Evolutionary conservation across 768 basidiomycete genomes (phyloP).

Genomic region (Podaxis sp.): DNA sequence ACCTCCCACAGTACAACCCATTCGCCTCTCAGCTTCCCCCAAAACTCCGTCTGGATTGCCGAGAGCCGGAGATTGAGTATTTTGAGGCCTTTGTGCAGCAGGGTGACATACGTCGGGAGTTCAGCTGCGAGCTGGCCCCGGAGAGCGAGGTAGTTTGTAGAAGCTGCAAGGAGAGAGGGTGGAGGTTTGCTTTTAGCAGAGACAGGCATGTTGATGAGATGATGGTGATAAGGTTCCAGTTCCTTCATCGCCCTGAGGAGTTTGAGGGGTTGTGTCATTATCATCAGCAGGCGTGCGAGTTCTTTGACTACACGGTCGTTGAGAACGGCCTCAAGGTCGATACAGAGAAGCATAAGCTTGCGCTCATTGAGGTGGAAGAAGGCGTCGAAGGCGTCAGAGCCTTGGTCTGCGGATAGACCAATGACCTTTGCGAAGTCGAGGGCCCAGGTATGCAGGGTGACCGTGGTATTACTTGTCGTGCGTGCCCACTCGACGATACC

Average conservation of each 20-base stretch:
- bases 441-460: constrained; percentile 60
- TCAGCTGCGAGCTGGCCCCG: constrained; percentile 71
- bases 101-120: constrained; percentile 60
- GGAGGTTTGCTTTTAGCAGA: constrained; percentile 66
- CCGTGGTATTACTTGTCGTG: constrained; percentile 47
- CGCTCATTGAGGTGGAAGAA: constrained; percentile 62
- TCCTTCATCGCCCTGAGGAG: constrained; percentile 71
- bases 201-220: constrained; percentile 65
- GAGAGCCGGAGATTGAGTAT: constrained; percentile 52
- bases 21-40: constrained; percentile 55
- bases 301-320: constrained; percentile 55
- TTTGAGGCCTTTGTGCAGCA: constrained; percentile 66
- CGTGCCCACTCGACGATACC: constrained; percentile 64
- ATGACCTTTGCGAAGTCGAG: constrained; percentile 66
- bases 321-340: constrained; percentile 53
- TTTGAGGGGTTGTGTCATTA: constrained; percentile 60
- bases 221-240: constrained; percentile 70
- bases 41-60: constrained; percentile 59
- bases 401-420: constrained; percentile 48
- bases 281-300: constrained; percentile 55
- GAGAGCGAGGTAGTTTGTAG: constrained; percentile 74
- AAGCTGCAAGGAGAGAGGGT: constrained; percentile 66
- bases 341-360: constrained; percentile 51
- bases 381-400: constrained; percentile 68
- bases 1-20: constrained; percentile 85